These are phyloP conservation scores for Eimeria acervulina DNA, from an alignment of 169 alveolate species.

Conservation along the genomic window DNA sequence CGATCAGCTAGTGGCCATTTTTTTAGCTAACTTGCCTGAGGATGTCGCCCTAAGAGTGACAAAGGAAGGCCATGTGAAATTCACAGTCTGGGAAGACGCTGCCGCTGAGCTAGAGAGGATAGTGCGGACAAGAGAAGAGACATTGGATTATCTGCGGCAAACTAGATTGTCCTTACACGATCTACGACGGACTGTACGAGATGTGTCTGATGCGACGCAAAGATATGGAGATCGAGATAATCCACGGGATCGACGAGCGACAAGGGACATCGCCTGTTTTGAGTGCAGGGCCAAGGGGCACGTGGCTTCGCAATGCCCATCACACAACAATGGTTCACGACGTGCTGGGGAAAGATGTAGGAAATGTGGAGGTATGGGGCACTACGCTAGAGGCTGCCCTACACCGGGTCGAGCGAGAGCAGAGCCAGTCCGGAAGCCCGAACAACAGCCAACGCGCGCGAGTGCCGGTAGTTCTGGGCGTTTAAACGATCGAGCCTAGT, in stretches of 20 bases:
- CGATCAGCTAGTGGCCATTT: background rate
- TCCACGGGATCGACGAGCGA: background rate
- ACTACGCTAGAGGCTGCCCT: slow-evolving; percentile 18
- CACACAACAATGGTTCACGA: background rate
- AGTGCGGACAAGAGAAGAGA: background rate
- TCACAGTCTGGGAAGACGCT: background rate
- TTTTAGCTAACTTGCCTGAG: background rate
- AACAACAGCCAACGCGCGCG: slow-evolving; percentile 4
- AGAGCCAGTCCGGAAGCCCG: background rate
- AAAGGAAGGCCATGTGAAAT: background rate
- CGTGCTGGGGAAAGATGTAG: background rate
- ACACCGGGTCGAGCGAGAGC: background rate
- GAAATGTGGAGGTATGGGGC: slow-evolving; percentile 1
- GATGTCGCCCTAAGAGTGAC: background rate
- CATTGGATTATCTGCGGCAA: background rate
- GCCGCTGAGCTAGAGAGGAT: background rate
- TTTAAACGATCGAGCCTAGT: background rate
- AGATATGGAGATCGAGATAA: background rate
- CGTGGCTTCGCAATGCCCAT: background rate
- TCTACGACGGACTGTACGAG: background rate
- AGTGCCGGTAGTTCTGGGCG: background rate
- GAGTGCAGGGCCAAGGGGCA: background rate
- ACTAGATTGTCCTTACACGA: background rate
- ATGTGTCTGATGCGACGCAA: background rate
- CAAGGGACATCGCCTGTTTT: background rate